Evolutionary conservation across 2,329 filamentous ascomycete species (phyloP).

Genomic region (Cadophora sp.): DNA sequence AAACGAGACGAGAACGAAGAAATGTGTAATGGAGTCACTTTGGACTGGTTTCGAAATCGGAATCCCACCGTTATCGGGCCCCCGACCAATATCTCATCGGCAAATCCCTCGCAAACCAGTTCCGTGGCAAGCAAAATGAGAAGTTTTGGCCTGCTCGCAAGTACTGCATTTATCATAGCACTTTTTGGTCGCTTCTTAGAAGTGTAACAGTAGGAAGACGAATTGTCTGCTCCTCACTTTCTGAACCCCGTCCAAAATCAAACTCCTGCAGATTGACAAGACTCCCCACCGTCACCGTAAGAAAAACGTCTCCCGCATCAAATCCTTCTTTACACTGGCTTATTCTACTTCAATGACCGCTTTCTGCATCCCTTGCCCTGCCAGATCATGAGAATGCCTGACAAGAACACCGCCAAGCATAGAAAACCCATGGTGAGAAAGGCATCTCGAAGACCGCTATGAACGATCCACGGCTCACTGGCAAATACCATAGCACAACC

Average conservation of each 20-base stretch:
- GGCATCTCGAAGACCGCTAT: background rate
- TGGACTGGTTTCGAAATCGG: background rate
- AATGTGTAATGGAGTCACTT: background rate
- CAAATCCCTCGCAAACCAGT: background rate
- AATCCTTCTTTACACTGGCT: too few relatives aligned
- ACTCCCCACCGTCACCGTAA: too few relatives aligned
- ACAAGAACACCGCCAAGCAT: background rate
- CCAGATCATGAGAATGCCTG: background rate
- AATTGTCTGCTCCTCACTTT: background rate
- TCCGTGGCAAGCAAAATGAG: background rate
- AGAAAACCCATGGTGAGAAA: background rate
- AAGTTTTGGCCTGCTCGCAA: background rate
- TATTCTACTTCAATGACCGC: background rate
- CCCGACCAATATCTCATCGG: background rate
- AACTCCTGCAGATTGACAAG: too few relatives aligned
- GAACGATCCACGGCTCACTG: background rate
- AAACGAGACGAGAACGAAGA: background rate
- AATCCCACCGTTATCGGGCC: background rate
- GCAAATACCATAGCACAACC: background rate
- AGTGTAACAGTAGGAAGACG: background rate
- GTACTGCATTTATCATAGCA: background rate
- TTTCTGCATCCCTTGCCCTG: background rate
- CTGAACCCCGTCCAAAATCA: too few relatives aligned
- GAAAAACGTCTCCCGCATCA: too few relatives aligned
- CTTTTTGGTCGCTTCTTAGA: background rate